These are phyloP conservation scores for Fusarium graminum DNA, from an alignment of 2,329 filamentous ascomycete genomes.

Conservation along the genomic window DNA sequence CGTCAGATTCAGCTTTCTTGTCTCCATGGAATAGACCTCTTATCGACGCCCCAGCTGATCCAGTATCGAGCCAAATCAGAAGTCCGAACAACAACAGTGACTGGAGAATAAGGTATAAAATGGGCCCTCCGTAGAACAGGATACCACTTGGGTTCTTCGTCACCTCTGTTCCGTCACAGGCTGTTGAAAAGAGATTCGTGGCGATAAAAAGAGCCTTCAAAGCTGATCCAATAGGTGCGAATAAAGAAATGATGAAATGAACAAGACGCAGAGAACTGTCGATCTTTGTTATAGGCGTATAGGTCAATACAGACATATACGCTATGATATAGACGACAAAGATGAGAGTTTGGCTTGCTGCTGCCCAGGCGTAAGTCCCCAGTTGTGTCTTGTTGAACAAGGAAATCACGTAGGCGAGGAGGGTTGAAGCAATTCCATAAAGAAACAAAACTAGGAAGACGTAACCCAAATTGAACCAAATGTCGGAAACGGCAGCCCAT, in stretches of 20 bases:
- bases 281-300: conserved; percentile 76
- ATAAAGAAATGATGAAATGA: conserved; percentile 79
- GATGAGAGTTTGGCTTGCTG: conserved; percentile 78
- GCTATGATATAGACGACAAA: conserved; percentile 80
- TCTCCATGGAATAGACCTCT: conserved; percentile 57
- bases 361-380: conserved; percentile 85
- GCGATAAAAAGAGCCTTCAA: conserved; percentile 80
- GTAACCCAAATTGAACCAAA: conserved; percentile 85
- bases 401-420: conserved; percentile 85
- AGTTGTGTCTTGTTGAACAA: conserved; percentile 84
- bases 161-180: conserved; percentile 75
- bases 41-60: conserved; percentile 70
- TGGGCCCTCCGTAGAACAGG: conserved; percentile 83
- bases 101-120: conserved; percentile 84
- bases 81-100: conserved; percentile 76
- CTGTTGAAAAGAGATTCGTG: conserved; percentile 85
- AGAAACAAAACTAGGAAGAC: conserved; percentile 84
- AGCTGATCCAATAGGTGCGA: conserved; percentile 83
- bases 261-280: conserved; percentile 76
- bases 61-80: conserved; percentile 85
- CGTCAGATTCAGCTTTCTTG: conserved; percentile 46
- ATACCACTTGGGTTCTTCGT: conserved; percentile 78
- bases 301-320: conserved; percentile 80
- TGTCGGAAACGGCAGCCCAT: conserved; percentile 72
- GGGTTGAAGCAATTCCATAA: conserved; percentile 81